Evolutionary conservation across 2,329 filamentous ascomycete genomes (phyloP).

Genomic region (Colletotrichum tropicicola): DNA sequence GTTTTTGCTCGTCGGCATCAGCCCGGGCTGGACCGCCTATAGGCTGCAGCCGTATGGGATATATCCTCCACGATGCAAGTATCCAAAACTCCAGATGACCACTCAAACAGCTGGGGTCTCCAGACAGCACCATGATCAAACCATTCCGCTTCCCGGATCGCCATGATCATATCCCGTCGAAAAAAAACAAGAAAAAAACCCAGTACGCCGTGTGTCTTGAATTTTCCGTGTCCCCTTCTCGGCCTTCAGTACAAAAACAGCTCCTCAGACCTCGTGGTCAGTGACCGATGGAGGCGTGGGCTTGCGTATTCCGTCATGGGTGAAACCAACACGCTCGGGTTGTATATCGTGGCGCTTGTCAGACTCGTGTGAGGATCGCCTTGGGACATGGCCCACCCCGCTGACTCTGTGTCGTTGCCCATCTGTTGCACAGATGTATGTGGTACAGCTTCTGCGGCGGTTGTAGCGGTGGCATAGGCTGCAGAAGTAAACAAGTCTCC

Average conservation of each 20-base stretch:
- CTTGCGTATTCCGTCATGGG: conserved; percentile 44
- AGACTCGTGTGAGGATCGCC: conserved; percentile 15
- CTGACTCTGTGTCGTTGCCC: conserved; percentile 24
- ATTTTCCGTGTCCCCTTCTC: background rate
- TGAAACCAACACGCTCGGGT: conserved; percentile 41
- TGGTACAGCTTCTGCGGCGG: background rate
- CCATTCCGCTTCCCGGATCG: background rate
- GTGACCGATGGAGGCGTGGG: conserved; percentile 40
- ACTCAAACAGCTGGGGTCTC: background rate
- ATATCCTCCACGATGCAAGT: conserved; percentile 19
- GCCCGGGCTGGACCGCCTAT: background rate
- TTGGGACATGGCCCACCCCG: conserved; percentile 39
- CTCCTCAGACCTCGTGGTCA: conserved; percentile 54
- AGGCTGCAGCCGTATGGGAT: conserved; percentile 5
- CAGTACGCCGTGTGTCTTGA: background rate
- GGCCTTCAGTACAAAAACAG: conserved; percentile 39
- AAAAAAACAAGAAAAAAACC: too few species aligned
- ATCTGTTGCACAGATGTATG: background rate
- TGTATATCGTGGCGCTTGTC: conserved; percentile 18
- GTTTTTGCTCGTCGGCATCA: background rate
- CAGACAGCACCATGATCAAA: background rate
- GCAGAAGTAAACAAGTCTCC: conserved; percentile 36
- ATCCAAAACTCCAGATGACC: background rate
- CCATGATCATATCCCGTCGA: background rate
- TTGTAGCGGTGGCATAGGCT: conserved; percentile 7